These are phyloP conservation scores for Vitellaria paradoxa DNA, from an alignment of 179 eudicot species.

Conservation along the genomic window DNA sequence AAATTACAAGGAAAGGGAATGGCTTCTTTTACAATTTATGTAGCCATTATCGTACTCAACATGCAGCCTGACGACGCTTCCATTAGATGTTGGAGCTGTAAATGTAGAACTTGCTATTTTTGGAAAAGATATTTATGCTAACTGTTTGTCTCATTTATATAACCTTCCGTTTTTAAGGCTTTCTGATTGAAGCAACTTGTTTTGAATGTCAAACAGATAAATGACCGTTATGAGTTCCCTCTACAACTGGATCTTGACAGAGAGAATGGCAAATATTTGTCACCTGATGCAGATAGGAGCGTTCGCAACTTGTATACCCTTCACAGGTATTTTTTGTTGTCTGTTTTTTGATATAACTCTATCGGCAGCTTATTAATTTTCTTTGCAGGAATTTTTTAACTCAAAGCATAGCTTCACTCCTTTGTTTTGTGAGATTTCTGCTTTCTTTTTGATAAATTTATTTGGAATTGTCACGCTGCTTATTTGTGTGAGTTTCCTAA, in stretches of 20 bases:
- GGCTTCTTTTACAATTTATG: too few relatives aligned
- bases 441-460: not conserved
- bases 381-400: not conserved
- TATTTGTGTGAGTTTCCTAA: not conserved
- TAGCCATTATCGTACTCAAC: too few relatives aligned
- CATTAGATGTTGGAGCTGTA: too few relatives aligned
- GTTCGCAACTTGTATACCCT: conserved; percentile 75
- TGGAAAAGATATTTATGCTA: not conserved
- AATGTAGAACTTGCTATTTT: not conserved
- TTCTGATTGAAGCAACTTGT: not conserved
- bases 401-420: not conserved
- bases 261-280: conserved; percentile 69
- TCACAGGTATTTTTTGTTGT: conserved; percentile 50
- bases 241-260: conserved; percentile 78
- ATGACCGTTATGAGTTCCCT: conserved; percentile 83
- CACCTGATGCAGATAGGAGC: conserved; percentile 67
- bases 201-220: conserved; percentile 37
- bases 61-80: not conserved
- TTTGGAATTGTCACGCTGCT: not conserved
- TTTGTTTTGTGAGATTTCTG: not conserved
- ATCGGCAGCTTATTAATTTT: conserved; percentile 4
- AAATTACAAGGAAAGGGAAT: too few relatives aligned
- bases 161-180: not conserved
- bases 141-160: not conserved
- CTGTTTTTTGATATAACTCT: not conserved